A percentile compares a stretch with the other conserved stretches of the same genome.
These are phyloP conservation scores for Asterophora parasitica DNA, from an alignment of 768 basidiomycete genomes.

Conservation along the genomic window DNA sequence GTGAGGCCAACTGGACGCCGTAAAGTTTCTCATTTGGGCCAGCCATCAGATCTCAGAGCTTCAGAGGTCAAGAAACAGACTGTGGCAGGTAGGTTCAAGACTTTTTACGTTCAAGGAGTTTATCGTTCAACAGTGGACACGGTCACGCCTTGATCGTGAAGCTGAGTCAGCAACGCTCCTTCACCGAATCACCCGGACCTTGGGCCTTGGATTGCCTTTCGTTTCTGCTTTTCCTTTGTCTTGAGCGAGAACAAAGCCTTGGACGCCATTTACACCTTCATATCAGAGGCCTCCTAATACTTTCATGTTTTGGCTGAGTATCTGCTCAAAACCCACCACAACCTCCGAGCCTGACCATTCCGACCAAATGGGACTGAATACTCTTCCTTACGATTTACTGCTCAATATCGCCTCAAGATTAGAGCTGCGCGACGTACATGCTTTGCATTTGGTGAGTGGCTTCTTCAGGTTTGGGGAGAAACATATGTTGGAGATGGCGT, in stretches of 20 bases:
- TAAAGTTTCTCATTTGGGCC: too few relatives aligned
- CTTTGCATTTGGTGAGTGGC: constrained; percentile 54
- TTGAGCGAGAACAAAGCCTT: not conserved
- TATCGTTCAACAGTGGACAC: too few relatives aligned
- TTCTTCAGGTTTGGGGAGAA: not conserved
- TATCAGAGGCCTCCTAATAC: constrained; percentile 13
- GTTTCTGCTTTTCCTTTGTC: not conserved
- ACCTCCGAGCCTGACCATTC: constrained; percentile 16
- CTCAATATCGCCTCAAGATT: constrained; percentile 64
- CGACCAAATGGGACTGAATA: constrained; percentile 28
- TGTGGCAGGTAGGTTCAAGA: too few relatives aligned
- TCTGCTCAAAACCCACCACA: constrained; percentile 10
- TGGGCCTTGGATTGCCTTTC: not conserved
- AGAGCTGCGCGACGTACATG: constrained; percentile 54
- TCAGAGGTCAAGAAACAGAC: too few relatives aligned
- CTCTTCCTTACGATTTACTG: constrained; percentile 65
- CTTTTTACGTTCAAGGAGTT: too few relatives aligned
- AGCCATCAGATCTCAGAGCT: too few relatives aligned
- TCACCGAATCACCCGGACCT: too few relatives aligned
- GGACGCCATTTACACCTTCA: not conserved
- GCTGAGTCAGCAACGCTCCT: too few relatives aligned
- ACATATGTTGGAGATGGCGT: not conserved
- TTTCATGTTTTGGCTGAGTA: constrained; percentile 10
- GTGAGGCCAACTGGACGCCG: too few relatives aligned
- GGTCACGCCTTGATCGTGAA: too few relatives aligned